Percentiles rank a stretch among this genome's conserved stretches.
These are phyloP conservation scores for Aspergillus amoenus DNA, from an alignment of 2,329 filamentous ascomycete genomes.

Conservation along the genomic window DNA sequence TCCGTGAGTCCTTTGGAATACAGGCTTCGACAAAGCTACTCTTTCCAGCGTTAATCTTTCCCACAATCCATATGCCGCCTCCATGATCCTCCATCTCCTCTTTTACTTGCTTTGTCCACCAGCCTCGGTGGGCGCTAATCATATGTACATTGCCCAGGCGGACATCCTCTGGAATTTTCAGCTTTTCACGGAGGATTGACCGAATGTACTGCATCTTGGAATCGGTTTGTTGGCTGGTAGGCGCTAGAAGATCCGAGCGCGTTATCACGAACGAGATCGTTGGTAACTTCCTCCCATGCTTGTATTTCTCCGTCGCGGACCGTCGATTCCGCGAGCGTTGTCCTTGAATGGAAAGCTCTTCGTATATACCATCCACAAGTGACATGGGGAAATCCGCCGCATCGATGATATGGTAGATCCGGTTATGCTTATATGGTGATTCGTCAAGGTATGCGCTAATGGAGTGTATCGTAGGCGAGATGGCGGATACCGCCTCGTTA, in stretches of 20 bases:
- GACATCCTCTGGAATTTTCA: slow-evolving; percentile 68
- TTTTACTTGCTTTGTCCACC: slow-evolving; percentile 88
- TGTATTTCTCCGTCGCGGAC: slow-evolving; percentile 65
- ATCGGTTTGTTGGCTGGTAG: slow-evolving; percentile 80
- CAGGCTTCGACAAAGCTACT: slow-evolving; percentile 85
- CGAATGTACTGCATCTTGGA: slow-evolving; percentile 80
- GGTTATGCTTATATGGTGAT: slow-evolving; percentile 85
- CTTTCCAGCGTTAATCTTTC: slow-evolving; percentile 98
- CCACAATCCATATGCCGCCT: slow-evolving; percentile 91
- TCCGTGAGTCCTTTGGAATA: slow-evolving; percentile 71
- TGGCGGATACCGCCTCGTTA: slow-evolving; percentile 67
- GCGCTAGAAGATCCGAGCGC: slow-evolving; percentile 79
- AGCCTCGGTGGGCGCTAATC: slow-evolving; percentile 80
- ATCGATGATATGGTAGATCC: slow-evolving; percentile 93
- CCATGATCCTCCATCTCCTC: slow-evolving; percentile 81
- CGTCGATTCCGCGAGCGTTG: slow-evolving; percentile 79
- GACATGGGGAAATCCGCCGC: slow-evolving; percentile 97
- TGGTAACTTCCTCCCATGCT: slow-evolving; percentile 67
- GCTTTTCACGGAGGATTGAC: slow-evolving; percentile 71
- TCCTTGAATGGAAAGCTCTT: slow-evolving; percentile 68
- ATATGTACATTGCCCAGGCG: slow-evolving; percentile 84
- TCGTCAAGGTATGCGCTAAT: slow-evolving; percentile 82
- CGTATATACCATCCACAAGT: slow-evolving; percentile 72
- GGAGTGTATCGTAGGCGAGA: slow-evolving; percentile 76
- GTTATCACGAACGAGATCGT: slow-evolving; percentile 92